A percentile compares a stretch with the other conserved stretches of the same genome.
These are phyloP conservation scores for Oehlia diaphana DNA, from an alignment of 192 early-diverging fungal species.

Conservation along the genomic window DNA sequence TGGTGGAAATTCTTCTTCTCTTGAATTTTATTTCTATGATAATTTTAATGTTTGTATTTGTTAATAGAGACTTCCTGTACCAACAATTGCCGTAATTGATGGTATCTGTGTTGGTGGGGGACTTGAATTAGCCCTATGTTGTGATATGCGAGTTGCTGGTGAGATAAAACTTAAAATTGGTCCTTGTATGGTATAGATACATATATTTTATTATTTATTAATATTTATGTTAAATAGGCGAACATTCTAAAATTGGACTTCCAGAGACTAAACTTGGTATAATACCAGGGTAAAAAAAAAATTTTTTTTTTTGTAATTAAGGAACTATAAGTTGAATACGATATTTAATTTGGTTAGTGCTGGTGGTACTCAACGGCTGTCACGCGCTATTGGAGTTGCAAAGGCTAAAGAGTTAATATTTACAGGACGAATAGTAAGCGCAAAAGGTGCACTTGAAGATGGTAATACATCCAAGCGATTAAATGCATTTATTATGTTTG, in stretches of 20 bases:
- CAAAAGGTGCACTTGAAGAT: slow-evolving; percentile 59
- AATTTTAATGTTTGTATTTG: not conserved
- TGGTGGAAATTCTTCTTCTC: not conserved
- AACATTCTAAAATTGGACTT: slow-evolving; percentile 78
- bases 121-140: slow-evolving; percentile 85
- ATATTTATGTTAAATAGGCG: slow-evolving; percentile 32
- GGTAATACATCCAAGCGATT: slow-evolving; percentile 38
- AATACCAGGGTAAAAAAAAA: slow-evolving; percentile 79
- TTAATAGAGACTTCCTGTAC: slow-evolving; percentile 74
- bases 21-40: not conserved
- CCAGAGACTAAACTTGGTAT: slow-evolving; percentile 93
- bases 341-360: slow-evolving; percentile 53
- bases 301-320: too few relatives aligned
- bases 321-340: not conserved
- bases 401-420: slow-evolving; percentile 94
- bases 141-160: slow-evolving; percentile 87
- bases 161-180: slow-evolving; percentile 26
- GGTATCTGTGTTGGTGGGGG: slow-evolving; percentile 94
- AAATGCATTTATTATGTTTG: not conserved
- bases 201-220: not conserved
- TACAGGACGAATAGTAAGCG: slow-evolving; percentile 71
- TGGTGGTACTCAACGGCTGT: slow-evolving; percentile 91
- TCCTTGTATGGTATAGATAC: not conserved
- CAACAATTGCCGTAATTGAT: slow-evolving; percentile 93
- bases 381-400: slow-evolving; percentile 81